Conservation (phyloP, 2,329 filamentous ascomycete genomes). For the Fusarium annulatum region DNA sequence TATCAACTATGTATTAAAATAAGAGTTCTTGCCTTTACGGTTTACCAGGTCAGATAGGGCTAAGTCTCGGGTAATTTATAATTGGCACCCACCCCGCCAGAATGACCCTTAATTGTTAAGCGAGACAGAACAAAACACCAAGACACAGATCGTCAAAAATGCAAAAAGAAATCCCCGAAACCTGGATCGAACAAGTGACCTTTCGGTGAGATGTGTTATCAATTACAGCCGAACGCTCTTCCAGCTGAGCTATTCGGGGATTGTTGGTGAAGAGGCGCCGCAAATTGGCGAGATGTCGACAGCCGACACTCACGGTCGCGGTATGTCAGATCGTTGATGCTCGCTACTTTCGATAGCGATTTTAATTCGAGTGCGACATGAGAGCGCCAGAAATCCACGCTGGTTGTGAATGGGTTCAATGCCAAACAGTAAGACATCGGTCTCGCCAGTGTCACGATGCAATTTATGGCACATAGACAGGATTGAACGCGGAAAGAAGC, state of each 20-base stretch:
- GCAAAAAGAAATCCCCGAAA: conserved; percentile 20
- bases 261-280: conserved; percentile 38
- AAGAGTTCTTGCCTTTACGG: no score
- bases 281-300: not conserved
- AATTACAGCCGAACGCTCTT: conserved; percentile 35
- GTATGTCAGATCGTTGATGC: not conserved
- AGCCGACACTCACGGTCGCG: fast-evolving
- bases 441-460: no score
- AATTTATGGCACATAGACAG: no score
- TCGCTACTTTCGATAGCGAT: fast-evolving
- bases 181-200: conserved; percentile 36
- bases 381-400: no score
- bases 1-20: no score
- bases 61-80: not conserved
- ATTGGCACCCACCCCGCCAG: fast-evolving
- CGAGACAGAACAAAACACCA: no score
- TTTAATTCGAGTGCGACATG: no score
- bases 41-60: not conserved
- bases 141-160: not conserved
- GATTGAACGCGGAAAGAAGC: fast-evolving
- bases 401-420: no score
- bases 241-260: conserved; percentile 35
- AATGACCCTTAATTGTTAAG: not conserved
- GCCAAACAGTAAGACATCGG: no score
- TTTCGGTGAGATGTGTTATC: conserved; percentile 22